Conservation (phyloP, 495 filamentous ascomycete genomes). For the Hyphodiscus hymeniophilus region DNA sequence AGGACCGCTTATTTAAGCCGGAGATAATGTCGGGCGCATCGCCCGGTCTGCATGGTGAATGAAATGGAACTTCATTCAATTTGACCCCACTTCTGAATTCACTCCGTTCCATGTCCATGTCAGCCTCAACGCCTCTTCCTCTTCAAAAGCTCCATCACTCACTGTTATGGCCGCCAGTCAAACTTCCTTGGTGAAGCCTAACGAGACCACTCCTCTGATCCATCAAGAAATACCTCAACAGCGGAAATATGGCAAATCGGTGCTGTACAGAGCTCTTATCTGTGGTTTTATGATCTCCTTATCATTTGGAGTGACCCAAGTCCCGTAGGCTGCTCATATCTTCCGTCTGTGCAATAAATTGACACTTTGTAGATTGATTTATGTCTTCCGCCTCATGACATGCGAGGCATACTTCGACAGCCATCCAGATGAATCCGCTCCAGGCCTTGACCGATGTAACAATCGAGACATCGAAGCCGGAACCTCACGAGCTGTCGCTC, state of each 20-base stretch:
- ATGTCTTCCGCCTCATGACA: constrained; percentile 49
- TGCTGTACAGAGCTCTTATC: constrained; percentile 24
- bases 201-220: not conserved
- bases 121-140: not conserved
- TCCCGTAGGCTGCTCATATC: constrained; percentile 41
- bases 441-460: constrained; percentile 33
- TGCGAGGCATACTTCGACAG: constrained; percentile 47
- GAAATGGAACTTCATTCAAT: no score
- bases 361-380: constrained; percentile 36
- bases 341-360: not conserved
- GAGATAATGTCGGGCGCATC: no score
- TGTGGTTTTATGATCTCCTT: constrained; percentile 46
- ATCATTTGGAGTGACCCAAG: constrained; percentile 49
- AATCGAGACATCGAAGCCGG: constrained; percentile 42
- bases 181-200: not conserved
- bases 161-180: no score
- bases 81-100: not conserved
- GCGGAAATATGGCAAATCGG: not conserved
- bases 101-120: not conserved
- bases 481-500: constrained; percentile 42
- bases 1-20: no score
- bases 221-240: not conserved
- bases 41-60: no score
- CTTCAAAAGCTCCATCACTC: no score
- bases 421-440: constrained; percentile 29